phyloP scores from a whole-genome alignment of 163 green algal species.

The Scenedesmus sp. region DNA sequence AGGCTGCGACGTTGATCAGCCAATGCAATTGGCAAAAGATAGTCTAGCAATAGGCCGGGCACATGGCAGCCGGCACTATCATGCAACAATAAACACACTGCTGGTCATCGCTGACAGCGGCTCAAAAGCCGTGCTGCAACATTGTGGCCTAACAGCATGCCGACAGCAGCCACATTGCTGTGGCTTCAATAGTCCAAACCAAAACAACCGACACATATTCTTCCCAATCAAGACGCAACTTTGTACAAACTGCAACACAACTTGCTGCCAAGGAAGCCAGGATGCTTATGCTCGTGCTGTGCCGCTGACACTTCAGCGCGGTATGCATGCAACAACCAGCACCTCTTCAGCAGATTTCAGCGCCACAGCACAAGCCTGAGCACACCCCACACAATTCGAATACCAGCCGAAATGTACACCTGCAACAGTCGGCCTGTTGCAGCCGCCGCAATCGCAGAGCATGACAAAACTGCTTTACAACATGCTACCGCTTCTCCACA shows the following conservation, averaged over 20 bases:
- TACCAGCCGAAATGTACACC: no score
- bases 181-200: neutral
- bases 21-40: neutral
- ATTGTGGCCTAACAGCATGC: neutral
- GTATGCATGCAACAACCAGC: neutral
- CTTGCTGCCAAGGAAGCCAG: neutral
- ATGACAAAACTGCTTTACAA: no score
- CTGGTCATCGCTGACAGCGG: neutral
- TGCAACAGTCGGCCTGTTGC: no score
- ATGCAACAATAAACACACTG: neutral
- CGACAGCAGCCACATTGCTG: neutral
- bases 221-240: neutral
- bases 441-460: no score
- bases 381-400: no score
- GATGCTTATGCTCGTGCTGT: neutral
- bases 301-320: neutral
- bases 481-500: no score
- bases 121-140: neutral
- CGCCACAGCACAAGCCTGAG: neutral
- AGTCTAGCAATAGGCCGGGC: neutral
- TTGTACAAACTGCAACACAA: neutral
- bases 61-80: neutral
- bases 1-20: neutral
- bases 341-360: neutral
- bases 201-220: neutral